Evolutionary conservation across 139 green algal species (phyloP), one percentile per base, ranked within the genome.

Genomic region (Zygnema circumcarinatum): DNA sequence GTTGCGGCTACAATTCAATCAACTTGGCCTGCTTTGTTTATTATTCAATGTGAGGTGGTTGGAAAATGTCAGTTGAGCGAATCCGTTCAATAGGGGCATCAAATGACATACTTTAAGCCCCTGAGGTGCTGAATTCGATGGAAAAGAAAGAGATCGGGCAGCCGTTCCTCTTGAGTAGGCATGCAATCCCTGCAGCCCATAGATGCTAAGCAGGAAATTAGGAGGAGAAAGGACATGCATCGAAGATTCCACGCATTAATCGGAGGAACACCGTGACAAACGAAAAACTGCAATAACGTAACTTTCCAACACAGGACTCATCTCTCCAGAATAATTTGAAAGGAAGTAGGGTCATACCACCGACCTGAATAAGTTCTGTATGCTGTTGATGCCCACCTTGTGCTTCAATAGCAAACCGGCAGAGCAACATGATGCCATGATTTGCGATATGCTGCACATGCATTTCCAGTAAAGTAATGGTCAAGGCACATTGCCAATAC

Each of bases 361-460:
- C 47, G 16, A 62, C 47, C 47, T 62, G 47, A 62, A 62, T 62
- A 62, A 62, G 47, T 16, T 62, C 47, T 16, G 7, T 62, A 25
- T 7, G 47, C 47, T 62, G 47, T 16, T 62, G 47, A 25, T 7
- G 16, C 16, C 7, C 7, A 62, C 47, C 47, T 62, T 62, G 47
- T 25, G 47, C 47, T 62, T 62, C 47, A 62, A 78, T 78, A 39
- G 36, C 69, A 20, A 78, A 78, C 16, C 69, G 35, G 16, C 69
- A 78, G 7, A 78, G 16, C 3, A 78, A 16, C 69, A 78, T 41
- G 16, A 78, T 78, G 3, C 69, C 69, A 39, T 78, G 69, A 16
- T 78, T 78, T 41, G 69, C 16, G 16, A 78, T n/a, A 25, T 78
- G 35, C 69, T 78, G 69, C 7, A 62, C n/a, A n/a, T n/a, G n/a